These are phyloP conservation scores for Haematococcus sp. DNA, from an alignment of 139 green algal species.

Conservation along the genomic window DNA sequence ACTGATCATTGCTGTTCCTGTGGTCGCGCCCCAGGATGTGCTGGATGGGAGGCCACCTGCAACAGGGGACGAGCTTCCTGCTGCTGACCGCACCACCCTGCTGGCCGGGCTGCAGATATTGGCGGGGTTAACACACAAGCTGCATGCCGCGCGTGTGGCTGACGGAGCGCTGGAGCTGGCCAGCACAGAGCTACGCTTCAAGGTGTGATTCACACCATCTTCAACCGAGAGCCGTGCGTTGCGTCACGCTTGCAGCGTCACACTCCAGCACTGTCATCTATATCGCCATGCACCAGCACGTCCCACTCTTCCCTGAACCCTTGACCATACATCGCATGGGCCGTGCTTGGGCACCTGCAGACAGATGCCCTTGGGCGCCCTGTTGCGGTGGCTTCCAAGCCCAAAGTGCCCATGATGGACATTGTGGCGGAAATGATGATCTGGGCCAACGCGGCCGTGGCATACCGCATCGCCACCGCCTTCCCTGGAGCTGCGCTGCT, in stretches of 20 bases:
- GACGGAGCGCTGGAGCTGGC: constrained; percentile 54
- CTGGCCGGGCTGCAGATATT: constrained; percentile 27
- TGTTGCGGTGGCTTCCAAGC: constrained; percentile 36
- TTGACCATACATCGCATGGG: no score
- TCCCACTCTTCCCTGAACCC: no score
- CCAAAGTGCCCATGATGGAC: constrained; percentile 55
- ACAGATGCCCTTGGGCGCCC: constrained; percentile 24
- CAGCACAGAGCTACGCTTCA: constrained; percentile 59
- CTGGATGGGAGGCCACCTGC: constrained; percentile 31
- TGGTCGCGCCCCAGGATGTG: constrained; percentile 44
- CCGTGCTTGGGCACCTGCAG: constrained; percentile 16
- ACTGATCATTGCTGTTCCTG: neutral
- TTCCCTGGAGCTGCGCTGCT: constrained; percentile 56
- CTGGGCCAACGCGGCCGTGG: constrained; percentile 53
- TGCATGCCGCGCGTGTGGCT: constrained; percentile 16
- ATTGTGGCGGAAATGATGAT: constrained; percentile 63
- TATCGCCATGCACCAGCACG: no score
- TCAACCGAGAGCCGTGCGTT: no score
- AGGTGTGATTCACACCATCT: constrained; percentile 2
- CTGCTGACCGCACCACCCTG: constrained; percentile 13
- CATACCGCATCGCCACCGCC: constrained; percentile 35
- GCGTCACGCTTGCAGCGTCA: no score
- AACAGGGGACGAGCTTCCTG: constrained; percentile 31
- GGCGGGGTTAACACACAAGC: constrained; percentile 21
- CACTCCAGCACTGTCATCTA: no score